phyloP scores from a whole-genome alignment of 352 stramenopile species.

The Globisporangium ultimum region DNA sequence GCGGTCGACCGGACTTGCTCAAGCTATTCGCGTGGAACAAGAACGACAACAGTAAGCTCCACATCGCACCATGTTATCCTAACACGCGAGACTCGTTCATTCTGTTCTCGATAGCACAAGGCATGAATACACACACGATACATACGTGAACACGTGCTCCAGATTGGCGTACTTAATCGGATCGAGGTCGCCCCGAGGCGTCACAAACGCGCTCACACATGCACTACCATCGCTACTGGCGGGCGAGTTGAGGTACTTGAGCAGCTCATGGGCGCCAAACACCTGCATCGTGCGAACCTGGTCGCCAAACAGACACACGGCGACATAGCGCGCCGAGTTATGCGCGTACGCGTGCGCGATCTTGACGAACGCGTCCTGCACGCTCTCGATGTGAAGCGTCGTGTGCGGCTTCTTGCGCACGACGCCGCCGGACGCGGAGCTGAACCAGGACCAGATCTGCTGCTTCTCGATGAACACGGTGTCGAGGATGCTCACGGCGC shows the following conservation, averaged over 20 bases:
- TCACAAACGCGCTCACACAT: constrained; percentile 54
- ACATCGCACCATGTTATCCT: background rate
- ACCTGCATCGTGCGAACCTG: constrained; percentile 43
- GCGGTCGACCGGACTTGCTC: constrained; percentile 51
- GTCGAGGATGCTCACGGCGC: constrained; percentile 51
- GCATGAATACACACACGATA: constrained; percentile 5
- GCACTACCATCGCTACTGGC: constrained; percentile 28
- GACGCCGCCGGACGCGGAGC: constrained; percentile 40
- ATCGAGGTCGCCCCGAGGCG: constrained; percentile 61
- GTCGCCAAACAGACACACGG: constrained; percentile 71
- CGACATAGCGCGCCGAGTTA: constrained; percentile 21
- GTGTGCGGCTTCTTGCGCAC: constrained; percentile 56
- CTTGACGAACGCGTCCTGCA: constrained; percentile 38
- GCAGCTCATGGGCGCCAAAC: constrained; percentile 43
- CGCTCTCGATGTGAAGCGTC: constrained; percentile 39
- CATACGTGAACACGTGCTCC: constrained; percentile 74
- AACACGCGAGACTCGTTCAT: no score
- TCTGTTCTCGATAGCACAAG: background rate
- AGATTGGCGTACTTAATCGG: constrained; percentile 65
- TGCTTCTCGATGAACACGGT: constrained; percentile 74
- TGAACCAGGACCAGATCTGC: constrained; percentile 82
- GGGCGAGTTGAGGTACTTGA: constrained; percentile 40
- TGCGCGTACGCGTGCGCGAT: constrained; percentile 24
- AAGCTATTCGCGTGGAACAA: constrained; percentile 22
- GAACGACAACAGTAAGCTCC: background rate